Percentiles rank a stretch among this genome's conserved stretches.
Conservation (phyloP, 345 rosid species). For the Linum lewisii region DNA sequence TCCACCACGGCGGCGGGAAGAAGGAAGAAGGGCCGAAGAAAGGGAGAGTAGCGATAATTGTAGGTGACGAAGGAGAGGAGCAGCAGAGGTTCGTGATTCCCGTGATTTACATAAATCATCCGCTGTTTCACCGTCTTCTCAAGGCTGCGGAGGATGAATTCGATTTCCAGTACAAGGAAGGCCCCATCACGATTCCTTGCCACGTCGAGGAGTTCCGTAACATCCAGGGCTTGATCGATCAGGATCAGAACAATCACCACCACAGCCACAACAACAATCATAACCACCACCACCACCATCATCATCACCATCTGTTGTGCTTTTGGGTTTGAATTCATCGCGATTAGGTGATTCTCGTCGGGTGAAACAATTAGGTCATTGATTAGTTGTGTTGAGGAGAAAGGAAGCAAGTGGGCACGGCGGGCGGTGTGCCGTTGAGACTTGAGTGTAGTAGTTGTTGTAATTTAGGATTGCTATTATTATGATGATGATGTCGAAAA, state of each 20-base stretch:
- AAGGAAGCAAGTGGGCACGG: no score
- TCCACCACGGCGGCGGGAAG: constrained; percentile 20
- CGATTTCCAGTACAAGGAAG: constrained; percentile 58
- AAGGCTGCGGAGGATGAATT: constrained; percentile 76
- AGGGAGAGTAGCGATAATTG: constrained; percentile 70
- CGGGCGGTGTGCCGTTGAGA: no score
- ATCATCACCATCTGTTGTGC: constrained; percentile 30
- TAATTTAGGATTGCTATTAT: no score
- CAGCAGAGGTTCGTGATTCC: constrained; percentile 73
- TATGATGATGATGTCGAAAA: no score
- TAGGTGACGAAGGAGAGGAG: constrained; percentile 63
- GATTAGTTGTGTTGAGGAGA: no score
- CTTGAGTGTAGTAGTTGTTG: no score
- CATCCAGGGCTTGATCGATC: constrained; percentile 57
- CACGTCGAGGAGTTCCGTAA: constrained; percentile 60
- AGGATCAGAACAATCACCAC: constrained; percentile 35
- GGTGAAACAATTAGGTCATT: no score
- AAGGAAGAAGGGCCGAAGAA: constrained; percentile 43
- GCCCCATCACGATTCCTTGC: constrained; percentile 82
- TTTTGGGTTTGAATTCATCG: constrained; percentile 52
- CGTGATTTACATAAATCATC: constrained; percentile 65
- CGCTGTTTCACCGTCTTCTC: constrained; percentile 49
- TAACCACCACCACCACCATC: constrained; percentile 17
- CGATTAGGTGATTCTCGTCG: no score
- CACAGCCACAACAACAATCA: constrained; percentile 20